Conservation (phyloP, 768 basidiomycete species). For the Lyophyllum atratum region DNA sequence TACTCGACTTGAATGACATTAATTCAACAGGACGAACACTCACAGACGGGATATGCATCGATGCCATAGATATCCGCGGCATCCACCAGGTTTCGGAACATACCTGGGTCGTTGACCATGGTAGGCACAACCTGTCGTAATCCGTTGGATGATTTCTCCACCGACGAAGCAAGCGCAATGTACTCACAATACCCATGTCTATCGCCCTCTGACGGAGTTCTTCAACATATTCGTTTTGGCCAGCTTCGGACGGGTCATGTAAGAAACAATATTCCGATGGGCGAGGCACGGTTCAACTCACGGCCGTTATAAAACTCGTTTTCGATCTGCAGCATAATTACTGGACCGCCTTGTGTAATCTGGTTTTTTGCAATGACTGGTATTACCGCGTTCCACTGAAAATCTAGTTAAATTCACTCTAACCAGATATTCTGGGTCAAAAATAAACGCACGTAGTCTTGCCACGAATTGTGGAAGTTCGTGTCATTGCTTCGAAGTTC, state of each 20-base stretch:
- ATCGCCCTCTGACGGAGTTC: slow-evolving; percentile 15
- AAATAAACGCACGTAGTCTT: slow-evolving; percentile 14
- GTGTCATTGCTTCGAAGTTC: slow-evolving; percentile 20
- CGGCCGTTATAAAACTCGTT: slow-evolving; percentile 20
- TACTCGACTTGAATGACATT: neutral
- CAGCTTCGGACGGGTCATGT: neutral
- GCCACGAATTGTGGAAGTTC: slow-evolving; percentile 17
- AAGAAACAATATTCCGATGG: neutral
- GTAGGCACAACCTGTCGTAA: slow-evolving; percentile 15
- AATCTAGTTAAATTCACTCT: neutral
- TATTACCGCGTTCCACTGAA: slow-evolving; percentile 18
- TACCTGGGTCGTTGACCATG: slow-evolving; percentile 17
- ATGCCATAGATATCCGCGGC: slow-evolving; percentile 18
- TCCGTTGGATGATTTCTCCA: neutral
- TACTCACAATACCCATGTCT: slow-evolving; percentile 13
- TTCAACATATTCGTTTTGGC: slow-evolving; percentile 19
- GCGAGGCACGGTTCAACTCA: neutral
- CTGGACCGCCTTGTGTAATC: slow-evolving; percentile 15
- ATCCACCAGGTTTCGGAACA: slow-evolving; percentile 14
- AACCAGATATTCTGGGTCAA: neutral
- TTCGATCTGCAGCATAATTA: slow-evolving; percentile 18
- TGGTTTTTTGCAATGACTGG: slow-evolving; percentile 17
- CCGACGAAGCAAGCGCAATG: neutral
- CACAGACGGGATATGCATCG: slow-evolving; percentile 19
- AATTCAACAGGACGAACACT: neutral